Conservation (phyloP, 495 filamentous ascomycete genomes). For the Apodospora peruviana region DNA sequence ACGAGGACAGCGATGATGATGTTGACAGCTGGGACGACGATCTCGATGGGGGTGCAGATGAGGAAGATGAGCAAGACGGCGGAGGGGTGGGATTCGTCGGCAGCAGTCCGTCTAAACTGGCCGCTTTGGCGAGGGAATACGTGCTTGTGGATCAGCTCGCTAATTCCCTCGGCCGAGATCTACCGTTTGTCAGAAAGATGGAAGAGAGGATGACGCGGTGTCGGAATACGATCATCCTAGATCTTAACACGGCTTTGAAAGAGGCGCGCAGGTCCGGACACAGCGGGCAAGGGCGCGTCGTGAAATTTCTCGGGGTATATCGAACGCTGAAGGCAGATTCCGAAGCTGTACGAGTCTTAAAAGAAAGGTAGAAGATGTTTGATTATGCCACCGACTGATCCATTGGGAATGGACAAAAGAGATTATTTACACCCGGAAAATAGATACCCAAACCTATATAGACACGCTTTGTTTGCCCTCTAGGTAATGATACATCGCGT, state of each 20-base stretch:
- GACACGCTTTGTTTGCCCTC: slow-evolving; percentile 11
- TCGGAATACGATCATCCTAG: slow-evolving; percentile 73
- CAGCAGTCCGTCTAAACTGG: slow-evolving; percentile 37
- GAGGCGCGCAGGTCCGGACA: slow-evolving; percentile 55
- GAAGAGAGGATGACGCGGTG: slow-evolving; percentile 47
- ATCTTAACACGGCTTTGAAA: slow-evolving; percentile 73
- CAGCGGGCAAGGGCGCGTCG: slow-evolving; percentile 49
- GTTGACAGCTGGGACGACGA: slow-evolving; percentile 20
- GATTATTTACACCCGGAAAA: slow-evolving; percentile 1
- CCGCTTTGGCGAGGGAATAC: slow-evolving; percentile 39
- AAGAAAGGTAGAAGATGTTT: slow-evolving; percentile 30
- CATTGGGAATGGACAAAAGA: neutral
- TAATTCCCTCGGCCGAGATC: slow-evolving; percentile 34
- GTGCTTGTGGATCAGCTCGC: slow-evolving; percentile 32
- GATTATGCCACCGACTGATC: neutral
- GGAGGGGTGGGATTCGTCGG: slow-evolving; percentile 25
- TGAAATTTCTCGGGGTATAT: slow-evolving; percentile 72
- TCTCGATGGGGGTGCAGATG: slow-evolving; percentile 14
- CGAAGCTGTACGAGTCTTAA: slow-evolving; percentile 69
- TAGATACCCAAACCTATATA: slow-evolving; percentile 30
- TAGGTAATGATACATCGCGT: slow-evolving; percentile 42
- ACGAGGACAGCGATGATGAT: slow-evolving; percentile 29
- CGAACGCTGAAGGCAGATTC: slow-evolving; percentile 65
- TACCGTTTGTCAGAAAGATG: slow-evolving; percentile 43
- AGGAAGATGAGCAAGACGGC: slow-evolving; percentile 22